Base-by-base conservation (phyloP, 352 stramenopile species). In the Globisporangium irregulare region DNA sequence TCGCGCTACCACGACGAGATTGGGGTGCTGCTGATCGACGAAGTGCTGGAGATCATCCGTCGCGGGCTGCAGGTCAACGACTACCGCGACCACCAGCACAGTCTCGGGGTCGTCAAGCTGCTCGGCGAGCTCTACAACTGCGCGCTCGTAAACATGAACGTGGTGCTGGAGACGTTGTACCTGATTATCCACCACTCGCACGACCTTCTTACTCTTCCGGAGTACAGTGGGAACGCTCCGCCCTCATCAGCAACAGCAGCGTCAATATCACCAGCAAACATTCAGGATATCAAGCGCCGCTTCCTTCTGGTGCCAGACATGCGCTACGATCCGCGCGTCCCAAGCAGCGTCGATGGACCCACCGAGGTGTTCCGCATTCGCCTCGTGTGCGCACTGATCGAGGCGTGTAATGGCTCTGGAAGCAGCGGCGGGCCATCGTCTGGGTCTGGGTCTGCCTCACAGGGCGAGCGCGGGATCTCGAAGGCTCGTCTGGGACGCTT, bases 161-260 rank as follows among this genome's bases (percentile, higher is more conserved):
- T 98, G 3, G 76, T 99, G 54, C 87, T 99, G 51, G 93, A 98
- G 54, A 92, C 92, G 63, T 77, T 99, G 14, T 98, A 98, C 70
- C 79, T 97, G 38, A 80, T 99, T 36, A 84, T 99, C 58, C 93
- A 99, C 69, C 91, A 98, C 74, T 97, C 95, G 41, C 97, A 99
- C 66, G 92, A 98, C 59, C 87, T 99, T 62, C 76, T 91, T 43
- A 80, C 64, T 18, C 67, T 92, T 9, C 80, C 84, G 0, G 79
- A 90, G 65, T 93, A 89, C 50, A 78, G 68, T 22, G 75, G 71
- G 25, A 64, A 73, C 18, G 73, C 73, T 22, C 59, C 79, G 1
- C 67, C 69, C 0, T 15, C 72, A 5, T 14, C 50, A 38, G 14
- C 56, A 48, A 41, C 54, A 46, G 12, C 38, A 43, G 36, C 36